Evolutionary conservation across 225 moss, liverwort and hornwort species (phyloP), one percentile per base, ranked within the genome.

Genomic region (Physcomitrellopsis africana): DNA sequence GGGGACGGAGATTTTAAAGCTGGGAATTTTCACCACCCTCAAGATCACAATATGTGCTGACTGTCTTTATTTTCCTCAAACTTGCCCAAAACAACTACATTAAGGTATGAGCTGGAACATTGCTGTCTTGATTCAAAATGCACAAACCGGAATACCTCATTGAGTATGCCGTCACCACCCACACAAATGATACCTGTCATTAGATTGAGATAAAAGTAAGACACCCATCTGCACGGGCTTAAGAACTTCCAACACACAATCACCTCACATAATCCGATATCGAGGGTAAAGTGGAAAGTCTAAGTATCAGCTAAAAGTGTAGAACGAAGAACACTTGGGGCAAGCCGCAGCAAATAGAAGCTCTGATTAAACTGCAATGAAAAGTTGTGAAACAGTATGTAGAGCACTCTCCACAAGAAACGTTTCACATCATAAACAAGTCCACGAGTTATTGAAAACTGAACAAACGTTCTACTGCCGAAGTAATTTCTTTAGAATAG

Each of bases 131-230:
- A 47, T 23, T 59, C 3, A 41, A 7, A 32, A 27, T 62, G 61
- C 54, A 29, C 46, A 8, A 24, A 53, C 17, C 10, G 53, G 19
- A 18, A n/a, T 78, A 85, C 90, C 90, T 90, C 90, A 72, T 90
- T 90, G 47, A 90, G 71, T 23, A 90, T 87, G 85, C 90, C 90
- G 73, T 90, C 90, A 70, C 90, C 90, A 56, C 90, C 90, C 68
- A 90, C 90, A 72, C 90, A 90, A 69, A 90, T 87, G 68, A 90
- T 90, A 67, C 90, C 90, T 90, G 83, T 72, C 71, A 70, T 65
- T 59, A 55, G 15, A 16, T 52, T 27, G 16, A 44, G 41, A 17
- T 17, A 18, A 45, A 46, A 77, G 51, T 24, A 19, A 22, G 15
- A 15, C 24, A 5, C 3, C 12, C 12, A 55, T 67, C 59, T 48